Evolutionary conservation across 169 alveolate genomes (phyloP).

Genomic region (Plasmodium gonderi): DNA sequence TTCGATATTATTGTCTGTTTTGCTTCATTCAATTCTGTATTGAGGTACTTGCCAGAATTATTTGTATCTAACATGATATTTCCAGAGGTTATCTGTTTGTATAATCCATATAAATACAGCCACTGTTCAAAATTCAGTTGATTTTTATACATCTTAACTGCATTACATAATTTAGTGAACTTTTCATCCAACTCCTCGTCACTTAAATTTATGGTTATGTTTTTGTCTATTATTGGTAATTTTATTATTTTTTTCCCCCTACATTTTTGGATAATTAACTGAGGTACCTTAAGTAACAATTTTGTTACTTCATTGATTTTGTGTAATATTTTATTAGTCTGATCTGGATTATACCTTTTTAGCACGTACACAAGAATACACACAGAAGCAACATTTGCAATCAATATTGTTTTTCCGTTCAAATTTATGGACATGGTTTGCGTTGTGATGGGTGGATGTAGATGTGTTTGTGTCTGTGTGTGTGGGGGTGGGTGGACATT

Average conservation of each 20-base stretch:
- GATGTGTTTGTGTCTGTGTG: background rate
- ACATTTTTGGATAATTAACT: background rate
- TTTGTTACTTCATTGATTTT: background rate
- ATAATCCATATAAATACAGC: constrained; percentile 44
- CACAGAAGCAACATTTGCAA: constrained; percentile 4
- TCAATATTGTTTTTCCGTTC: background rate
- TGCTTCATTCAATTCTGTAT: background rate
- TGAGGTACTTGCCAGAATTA: background rate
- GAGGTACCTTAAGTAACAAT: background rate
- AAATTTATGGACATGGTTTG: background rate
- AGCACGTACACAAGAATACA: background rate
- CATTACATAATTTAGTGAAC: constrained; percentile 16
- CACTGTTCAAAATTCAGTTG: constrained; percentile 36
- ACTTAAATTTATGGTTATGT: constrained; percentile 4
- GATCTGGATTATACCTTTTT: background rate
- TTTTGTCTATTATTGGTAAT: constrained; percentile 19
- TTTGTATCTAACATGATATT: background rate
- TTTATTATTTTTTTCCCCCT: background rate
- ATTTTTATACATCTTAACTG: constrained; percentile 13
- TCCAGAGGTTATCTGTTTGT: constrained; percentile 19
- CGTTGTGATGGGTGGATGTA: background rate
- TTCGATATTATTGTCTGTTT: background rate
- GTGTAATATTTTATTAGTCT: background rate
- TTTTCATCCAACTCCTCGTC: constrained; percentile 52
- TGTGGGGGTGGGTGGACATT: background rate